Conservation (phyloP, 306 rosid species). For the Psophocarpus tetragonolobus region DNA sequence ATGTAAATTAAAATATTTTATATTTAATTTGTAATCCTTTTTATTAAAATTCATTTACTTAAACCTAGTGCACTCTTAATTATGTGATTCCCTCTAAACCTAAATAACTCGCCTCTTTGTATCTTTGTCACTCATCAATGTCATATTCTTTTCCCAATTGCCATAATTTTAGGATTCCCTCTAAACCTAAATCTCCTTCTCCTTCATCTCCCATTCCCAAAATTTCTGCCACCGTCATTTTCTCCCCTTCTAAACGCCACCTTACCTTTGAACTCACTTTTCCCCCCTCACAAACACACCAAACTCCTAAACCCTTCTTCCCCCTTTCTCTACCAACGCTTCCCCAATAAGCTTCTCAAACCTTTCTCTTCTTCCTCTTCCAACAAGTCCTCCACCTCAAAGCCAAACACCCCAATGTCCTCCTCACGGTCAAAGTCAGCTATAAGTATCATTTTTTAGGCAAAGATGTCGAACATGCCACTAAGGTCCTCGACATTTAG, state of each 20-base stretch:
- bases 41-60: too few species aligned
- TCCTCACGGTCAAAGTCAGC: constrained; percentile 90
- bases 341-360: constrained; percentile 75
- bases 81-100: too few species aligned
- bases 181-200: too few species aligned
- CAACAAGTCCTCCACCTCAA: constrained; percentile 76
- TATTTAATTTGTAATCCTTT: too few species aligned
- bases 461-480: constrained; percentile 77
- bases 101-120: too few species aligned
- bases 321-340: constrained; percentile 70
- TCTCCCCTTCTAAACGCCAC: constrained; percentile 84
- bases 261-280: constrained; percentile 52
- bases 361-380: constrained; percentile 46
- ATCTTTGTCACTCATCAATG: too few species aligned
- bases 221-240: constrained; percentile 74
- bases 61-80: too few species aligned
- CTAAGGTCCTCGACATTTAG: constrained; percentile 71
- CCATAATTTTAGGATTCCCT: too few species aligned
- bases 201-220: constrained; percentile 56
- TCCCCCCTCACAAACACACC: constrained; percentile 53
- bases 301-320: constrained; percentile 59
- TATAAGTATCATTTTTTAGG: constrained; percentile 82
- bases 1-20: too few species aligned
- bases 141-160: too few species aligned
- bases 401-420: constrained; percentile 72